Evolutionary conservation across 176 grass and related monocot species (phyloP), one percentile per base, ranked within the genome.

Genomic region (Oryza longistaminata): DNA sequence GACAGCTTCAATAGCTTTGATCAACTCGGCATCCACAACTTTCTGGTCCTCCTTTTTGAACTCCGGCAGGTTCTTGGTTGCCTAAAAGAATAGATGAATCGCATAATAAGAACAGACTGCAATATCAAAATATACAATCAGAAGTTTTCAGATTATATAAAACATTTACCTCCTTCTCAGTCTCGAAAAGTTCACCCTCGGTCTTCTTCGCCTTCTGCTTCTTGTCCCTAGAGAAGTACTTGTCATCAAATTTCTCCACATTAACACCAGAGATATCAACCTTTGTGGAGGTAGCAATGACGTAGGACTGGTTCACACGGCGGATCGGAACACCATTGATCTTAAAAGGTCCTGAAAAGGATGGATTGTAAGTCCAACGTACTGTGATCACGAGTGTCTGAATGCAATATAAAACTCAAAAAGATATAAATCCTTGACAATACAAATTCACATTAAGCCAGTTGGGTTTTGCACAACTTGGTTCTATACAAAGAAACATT

Each of bases 21-120:
- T 77, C 79, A 95, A 83, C 72, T 70, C 77, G 0, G 82, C 50
- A 0, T 97, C 95, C 4, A 97, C 68, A 7, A 80, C 69, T 90
- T 97, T 97, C 79, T 95, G 95, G 80, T 95, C 92, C 11, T 94
- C 95, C 78, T 95, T 97, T 85, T 93, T 97, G 66, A 91, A 71
- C 82, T 90, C 84, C 0, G 95, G 95, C 42, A 95, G 71, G 44
- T 83, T 44, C 71, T 88, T 91, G 40, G 79, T 82, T 10, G 82
- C 87, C 90, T 97, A 69, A 58, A 82, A 70, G 39, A 67, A 58
- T 2, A 81, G n/a, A 83, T 33, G 76, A 35, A 46, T 3, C 5
- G 22, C 66, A 80, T 43, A 15, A 43, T 31, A n/a, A 2, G 22
- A 66, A 86, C 4, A 2, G n/a, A 79, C 45, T 67, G 34, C 44